Evolutionary conservation across 2,329 filamentous ascomycete genomes (phyloP).

Genomic region (Beauveria sp.): DNA sequence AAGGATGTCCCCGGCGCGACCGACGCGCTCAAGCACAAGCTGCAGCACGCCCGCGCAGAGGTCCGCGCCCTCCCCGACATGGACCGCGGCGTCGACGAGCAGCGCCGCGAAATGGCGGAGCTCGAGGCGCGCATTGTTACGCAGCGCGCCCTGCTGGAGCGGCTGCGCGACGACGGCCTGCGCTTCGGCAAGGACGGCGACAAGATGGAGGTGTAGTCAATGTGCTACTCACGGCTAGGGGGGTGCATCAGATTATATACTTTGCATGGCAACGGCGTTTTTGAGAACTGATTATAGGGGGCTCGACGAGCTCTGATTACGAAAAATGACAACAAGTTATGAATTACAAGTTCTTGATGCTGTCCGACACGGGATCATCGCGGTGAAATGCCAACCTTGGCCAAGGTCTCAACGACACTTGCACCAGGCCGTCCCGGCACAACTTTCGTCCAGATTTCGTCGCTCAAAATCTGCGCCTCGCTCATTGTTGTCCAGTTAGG

Average conservation of each 20-base stretch:
- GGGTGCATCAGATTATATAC: background rate
- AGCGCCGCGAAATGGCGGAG: conserved; percentile 61
- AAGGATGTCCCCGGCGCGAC: conserved; percentile 77
- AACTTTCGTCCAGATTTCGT: conserved; percentile 60
- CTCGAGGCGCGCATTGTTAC: conserved; percentile 55
- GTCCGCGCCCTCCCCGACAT: conserved; percentile 64
- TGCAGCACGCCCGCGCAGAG: conserved; percentile 67
- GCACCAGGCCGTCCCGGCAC: conserved; percentile 56
- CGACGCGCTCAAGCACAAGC: conserved; percentile 71
- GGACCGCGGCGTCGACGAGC: conserved; percentile 56
- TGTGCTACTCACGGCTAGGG: background rate
- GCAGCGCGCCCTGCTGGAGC: conserved; percentile 52
- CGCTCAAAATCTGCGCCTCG: conserved; percentile 48
- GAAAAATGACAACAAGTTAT: background rate
- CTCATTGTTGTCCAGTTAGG: conserved; percentile 78
- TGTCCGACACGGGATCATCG: conserved; percentile 5
- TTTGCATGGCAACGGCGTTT: conserved; percentile 9
- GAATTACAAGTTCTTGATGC: background rate
- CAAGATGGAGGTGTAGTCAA: conserved; percentile 33
- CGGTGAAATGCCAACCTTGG: conserved; percentile 35
- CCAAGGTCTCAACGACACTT: conserved; percentile 59
- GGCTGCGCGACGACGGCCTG: conserved; percentile 44
- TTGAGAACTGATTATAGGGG: background rate
- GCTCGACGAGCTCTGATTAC: background rate
- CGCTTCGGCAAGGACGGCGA: conserved; percentile 28